These are phyloP conservation scores for Triticum aestivum DNA, from an alignment of 176 grass and related monocot genomes.

Conservation along the genomic window DNA sequence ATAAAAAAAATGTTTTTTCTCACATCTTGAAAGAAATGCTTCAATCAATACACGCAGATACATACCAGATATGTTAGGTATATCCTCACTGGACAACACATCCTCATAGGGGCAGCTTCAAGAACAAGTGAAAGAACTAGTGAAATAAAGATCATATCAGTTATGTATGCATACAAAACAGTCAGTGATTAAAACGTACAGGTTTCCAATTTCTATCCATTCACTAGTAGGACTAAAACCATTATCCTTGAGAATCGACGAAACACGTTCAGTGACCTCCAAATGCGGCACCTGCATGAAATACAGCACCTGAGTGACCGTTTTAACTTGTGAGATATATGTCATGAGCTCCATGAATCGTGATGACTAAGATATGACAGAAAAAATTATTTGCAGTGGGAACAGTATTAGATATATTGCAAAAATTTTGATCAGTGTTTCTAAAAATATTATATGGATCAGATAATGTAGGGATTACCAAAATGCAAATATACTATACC, in stretches of 20 bases:
- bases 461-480: too few relatives aligned
- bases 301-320: background rate
- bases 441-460: background rate
- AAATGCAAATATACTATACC: too few relatives aligned
- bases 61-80: background rate
- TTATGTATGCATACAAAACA: too few relatives aligned
- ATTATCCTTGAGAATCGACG: background rate
- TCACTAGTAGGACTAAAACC: conserved; percentile 6
- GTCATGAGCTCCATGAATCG: background rate
- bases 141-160: too few relatives aligned
- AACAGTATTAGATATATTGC: background rate
- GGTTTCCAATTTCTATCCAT: background rate
- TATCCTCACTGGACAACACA: background rate
- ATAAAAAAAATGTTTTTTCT: background rate
- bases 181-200: background rate
- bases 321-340: background rate
- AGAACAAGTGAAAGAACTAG: background rate
- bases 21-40: background rate
- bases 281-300: background rate
- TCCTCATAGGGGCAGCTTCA: background rate
- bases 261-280: background rate
- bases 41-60: background rate
- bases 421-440: background rate
- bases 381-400: background rate
- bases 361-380: background rate